Evolutionary conservation across 2,329 filamentous ascomycete species (phyloP), one percentile per base, ranked within the genome.

Genomic region (Fusarium dimerum): DNA sequence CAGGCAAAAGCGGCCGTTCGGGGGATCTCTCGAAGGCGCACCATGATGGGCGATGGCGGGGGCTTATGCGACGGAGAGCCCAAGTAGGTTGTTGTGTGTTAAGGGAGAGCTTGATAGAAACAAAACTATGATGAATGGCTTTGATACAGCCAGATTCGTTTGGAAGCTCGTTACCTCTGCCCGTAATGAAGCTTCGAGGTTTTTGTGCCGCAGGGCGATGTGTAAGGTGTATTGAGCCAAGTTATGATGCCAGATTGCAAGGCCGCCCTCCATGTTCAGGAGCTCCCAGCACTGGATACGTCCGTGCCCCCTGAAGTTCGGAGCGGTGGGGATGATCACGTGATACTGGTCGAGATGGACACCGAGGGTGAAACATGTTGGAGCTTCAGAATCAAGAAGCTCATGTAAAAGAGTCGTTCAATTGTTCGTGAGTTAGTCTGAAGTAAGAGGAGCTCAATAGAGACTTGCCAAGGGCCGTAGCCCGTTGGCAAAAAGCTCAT

Each of bases 1-100:
- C 94, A 99, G 69, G 94, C 91, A 74, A 99, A 99, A 67, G 93
- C 89, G 73, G 93, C 94, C 68, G 94, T 99, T 76, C 94, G 86
- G 72, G 92, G 90, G 70, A 99, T 95, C 80, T 97, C 92, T 81
- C 93, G 86, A 75, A 97, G 82, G 78, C 92, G 90, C 76, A 97
- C 93, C 94, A 99, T 99, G 73, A 64, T 76, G 70, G 20, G 65
- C 63, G 66, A 64, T 63, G 63, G 63, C 54, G 66, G 69, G 67
- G 55, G 54, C 51, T 59, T 54, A 64, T 61, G 53, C 60, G 57
- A 65, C 57, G 56, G 55, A 56, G 47, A 48, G 52, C 52, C 62
- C 56, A 60, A 51, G 50, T 53, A 60, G 47, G 54, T 43, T 46
- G 56, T 54, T 56, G 56, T n/a, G 40, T 53, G 52, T 54, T 50